phyloP scores from a whole-genome alignment of 306 rosid genomes.

The Cercis canadensis region DNA sequence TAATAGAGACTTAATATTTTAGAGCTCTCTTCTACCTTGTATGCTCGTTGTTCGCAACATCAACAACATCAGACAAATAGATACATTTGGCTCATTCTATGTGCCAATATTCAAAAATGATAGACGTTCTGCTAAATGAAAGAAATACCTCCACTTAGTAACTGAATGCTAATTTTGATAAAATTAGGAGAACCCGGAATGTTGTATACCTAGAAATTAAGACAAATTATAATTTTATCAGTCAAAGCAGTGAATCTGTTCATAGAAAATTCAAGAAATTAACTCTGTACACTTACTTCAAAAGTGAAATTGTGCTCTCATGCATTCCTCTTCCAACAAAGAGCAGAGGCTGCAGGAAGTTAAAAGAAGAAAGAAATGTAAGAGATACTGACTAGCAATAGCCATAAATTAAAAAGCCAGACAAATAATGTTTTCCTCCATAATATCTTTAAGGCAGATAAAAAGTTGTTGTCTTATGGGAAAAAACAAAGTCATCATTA shows the following conservation, averaged over 20 bases:
- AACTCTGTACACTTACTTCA: constrained; percentile 65
- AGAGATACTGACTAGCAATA: too few species aligned
- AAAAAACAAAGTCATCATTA: too few species aligned
- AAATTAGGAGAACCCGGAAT: constrained; percentile 83
- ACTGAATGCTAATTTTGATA: constrained; percentile 87
- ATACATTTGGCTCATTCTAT: too few species aligned
- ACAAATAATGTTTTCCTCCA: background rate
- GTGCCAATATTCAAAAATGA: too few species aligned
- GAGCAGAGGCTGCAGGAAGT: constrained; percentile 78
- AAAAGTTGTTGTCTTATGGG: too few species aligned
- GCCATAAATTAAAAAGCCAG: too few species aligned
- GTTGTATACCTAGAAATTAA: constrained; percentile 76
- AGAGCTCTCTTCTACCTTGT: too few species aligned
- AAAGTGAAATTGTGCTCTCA: constrained; percentile 76
- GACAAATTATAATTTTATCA: constrained; percentile 36
- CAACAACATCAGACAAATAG: too few species aligned
- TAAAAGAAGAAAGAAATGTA: background rate
- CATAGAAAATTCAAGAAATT: constrained; percentile 29
- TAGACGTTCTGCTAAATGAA: too few species aligned
- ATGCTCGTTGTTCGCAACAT: too few species aligned
- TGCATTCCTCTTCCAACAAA: constrained; percentile 99
- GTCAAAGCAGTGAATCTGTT: constrained; percentile 23
- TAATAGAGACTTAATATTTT: too few species aligned
- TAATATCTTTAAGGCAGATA: too few species aligned
- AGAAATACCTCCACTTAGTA: constrained; percentile 77